Base-by-base conservation (phyloP, 768 basidiomycete species). In the Suillus lakei region DNA sequence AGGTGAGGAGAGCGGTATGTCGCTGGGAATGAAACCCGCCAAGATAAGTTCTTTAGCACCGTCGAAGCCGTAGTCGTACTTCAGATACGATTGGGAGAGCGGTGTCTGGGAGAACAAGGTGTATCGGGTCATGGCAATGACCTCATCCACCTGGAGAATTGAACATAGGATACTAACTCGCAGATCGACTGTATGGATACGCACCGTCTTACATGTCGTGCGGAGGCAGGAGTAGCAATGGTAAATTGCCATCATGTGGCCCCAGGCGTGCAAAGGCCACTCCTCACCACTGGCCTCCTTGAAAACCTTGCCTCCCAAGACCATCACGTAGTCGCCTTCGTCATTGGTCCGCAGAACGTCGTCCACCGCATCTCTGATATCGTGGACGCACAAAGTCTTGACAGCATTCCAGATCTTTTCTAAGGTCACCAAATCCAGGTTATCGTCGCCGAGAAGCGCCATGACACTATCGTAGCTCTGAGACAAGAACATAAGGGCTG, bases 211-310 rank as follows among this genome's bases (percentile, higher is more conserved):
- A 60, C 77, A 79, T n/a, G 67, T 69, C 16, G 61, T 64, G 43
- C 77, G 76, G 62, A 79, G 71, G 50, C 78, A 79, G 4, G 71
- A 69, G 56, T 78, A 79, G 59, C 78, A 78, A 18, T 51, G 60
- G 41, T 70, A 68, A 36, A 78, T 61, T 36, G 73, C 73, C 50
- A 68, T 72, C 68, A 78, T 69, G 43, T 79, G 78, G 8, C 77
- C 76, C 78, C 78, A 79, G 8, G 75, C 78, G 43, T 75, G 78
- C 60, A 79, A 71, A 34, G 79, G 76, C 73, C 73, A 77, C 30
- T 67, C 58, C 61, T 68, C 67, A n/a, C 68, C 68, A 38, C 75
- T 73, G 43, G 64, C 13, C 51, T 72, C 61, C 43, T 77, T 78
- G 66, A 76, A 79, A n/a, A 79, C 72, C 53, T 71, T 76, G 23